Evolutionary conservation across 345 rosid species (phyloP), one percentile per base, ranked within the genome.

Genomic region (Brassica cretica): DNA sequence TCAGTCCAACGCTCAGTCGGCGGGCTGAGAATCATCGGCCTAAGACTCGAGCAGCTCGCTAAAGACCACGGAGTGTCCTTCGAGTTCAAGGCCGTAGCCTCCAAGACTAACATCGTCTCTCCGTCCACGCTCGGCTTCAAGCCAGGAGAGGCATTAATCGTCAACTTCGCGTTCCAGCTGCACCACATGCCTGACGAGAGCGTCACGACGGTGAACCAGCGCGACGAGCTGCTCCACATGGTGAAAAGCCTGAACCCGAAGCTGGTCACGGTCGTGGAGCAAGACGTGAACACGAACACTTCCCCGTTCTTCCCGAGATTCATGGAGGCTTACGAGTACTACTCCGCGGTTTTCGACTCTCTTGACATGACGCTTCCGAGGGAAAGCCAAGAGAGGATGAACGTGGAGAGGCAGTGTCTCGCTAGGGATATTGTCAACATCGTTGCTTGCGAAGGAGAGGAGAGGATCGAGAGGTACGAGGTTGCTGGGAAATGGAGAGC

Each of bases 111-210:
- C 0, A 32, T 89, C 11, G 90, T 95, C 62, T 87, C 88, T 80
- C 96, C 99, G 25, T 80, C 89, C 0, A 88, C 88, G 87, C 89
- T 95, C 14, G 81, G 85, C 32, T 81, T 83, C 78, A 86, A 70
- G 65, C 84, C 88, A 0, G 94, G 91, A 70, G 99, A 95, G 82
- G 90, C 97, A 24, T 81, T 95, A 6, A 16, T 93, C 0, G 97
- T 95, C 4, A 95, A 95, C 86, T 95, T 95, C 68, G 93, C 99
- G n/a, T 95, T 90, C 81, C 99, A 90, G 75, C 97, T 95, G 64
- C 99, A 95, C 82, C 99, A 95, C 86, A 93, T 95, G 98, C 99
- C 99, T 5, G 99, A 95, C 64, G 99, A 95, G 85, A 95, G 99
- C 58, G 99, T 95, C 62, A 91, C 99, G 19, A 90, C 93, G 0